Evolutionary conservation across 2,329 filamentous ascomycete species (phyloP).

Genomic region (Karstenula rhodostoma): DNA sequence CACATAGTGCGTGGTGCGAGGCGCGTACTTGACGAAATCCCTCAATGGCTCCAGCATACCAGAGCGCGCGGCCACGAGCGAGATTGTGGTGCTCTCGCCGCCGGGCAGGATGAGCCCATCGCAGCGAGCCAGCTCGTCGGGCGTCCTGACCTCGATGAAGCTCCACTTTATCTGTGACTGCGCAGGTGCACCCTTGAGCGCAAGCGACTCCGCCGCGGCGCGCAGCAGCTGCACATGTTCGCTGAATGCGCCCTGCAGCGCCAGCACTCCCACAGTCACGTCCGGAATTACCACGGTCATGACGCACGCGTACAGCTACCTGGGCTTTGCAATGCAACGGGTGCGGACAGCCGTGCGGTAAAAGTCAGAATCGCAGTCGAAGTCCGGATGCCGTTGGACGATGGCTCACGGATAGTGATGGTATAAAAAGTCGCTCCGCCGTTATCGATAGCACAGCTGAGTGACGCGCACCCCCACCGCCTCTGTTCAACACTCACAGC

Average conservation of each 20-base stretch:
- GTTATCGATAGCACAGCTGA: conserved; percentile 25
- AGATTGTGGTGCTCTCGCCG: conserved; percentile 94
- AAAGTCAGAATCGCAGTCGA: conserved; percentile 16
- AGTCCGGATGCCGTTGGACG: conserved; percentile 13
- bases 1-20: conserved; percentile 18
- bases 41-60: conserved; percentile 83
- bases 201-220: conserved; percentile 67
- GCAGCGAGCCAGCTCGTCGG: conserved; percentile 73
- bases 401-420: neutral
- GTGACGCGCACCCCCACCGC: conserved; percentile 12
- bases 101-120: conserved; percentile 89
- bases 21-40: conserved; percentile 84
- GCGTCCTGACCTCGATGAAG: conserved; percentile 83
- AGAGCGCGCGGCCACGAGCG: conserved; percentile 82
- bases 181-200: conserved; percentile 47
- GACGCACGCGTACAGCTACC: conserved; percentile 9
- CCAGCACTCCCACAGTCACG: conserved; percentile 68
- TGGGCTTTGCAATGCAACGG: neutral
- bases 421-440: conserved; percentile 14
- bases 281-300: conserved; percentile 37
- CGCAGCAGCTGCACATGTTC: conserved; percentile 84
- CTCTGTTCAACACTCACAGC: conserved; percentile 8
- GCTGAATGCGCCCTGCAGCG: conserved; percentile 91
- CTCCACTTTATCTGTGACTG: conserved; percentile 54
- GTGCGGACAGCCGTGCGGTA: conserved; percentile 4